phyloP scores from a whole-genome alignment of 805 yeast species.

The Wickerhamiella hasegawae region DNA sequence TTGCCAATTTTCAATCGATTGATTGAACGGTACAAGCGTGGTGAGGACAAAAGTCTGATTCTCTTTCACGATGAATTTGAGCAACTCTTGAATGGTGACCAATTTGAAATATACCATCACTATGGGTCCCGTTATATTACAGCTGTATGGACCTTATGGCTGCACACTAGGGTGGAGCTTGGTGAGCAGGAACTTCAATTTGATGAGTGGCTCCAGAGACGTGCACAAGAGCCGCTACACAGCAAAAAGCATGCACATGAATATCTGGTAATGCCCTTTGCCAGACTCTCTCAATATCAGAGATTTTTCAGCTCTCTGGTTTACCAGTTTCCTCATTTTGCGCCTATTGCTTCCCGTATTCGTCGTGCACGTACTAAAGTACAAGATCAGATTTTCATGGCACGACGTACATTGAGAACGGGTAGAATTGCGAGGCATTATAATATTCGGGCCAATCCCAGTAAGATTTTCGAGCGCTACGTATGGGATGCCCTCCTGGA shows the following conservation, averaged over 20 bases:
- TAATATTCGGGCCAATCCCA: background rate
- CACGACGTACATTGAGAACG: constrained; percentile 2
- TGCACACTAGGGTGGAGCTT: constrained; percentile 7
- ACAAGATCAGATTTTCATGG: background rate
- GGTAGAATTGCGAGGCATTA: constrained; percentile 1
- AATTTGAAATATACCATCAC: constrained; percentile 9
- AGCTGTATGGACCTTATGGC: constrained; percentile 7
- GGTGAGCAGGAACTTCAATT: constrained; percentile 7
- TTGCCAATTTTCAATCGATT: constrained; percentile 8
- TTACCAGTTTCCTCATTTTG: background rate
- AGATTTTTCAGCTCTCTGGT: constrained; percentile 6
- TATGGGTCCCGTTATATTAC: constrained; percentile 5
- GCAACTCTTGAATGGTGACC: constrained; percentile 1
- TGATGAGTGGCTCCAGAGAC: constrained; percentile 3
- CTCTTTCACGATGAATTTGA: constrained; percentile 3
- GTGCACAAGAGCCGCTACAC: constrained; percentile 7
- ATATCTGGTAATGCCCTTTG: constrained; percentile 13
- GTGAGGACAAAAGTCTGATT: constrained; percentile 5
- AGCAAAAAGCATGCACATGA: constrained; percentile 7
- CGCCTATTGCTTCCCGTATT: background rate
- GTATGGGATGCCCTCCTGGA: constrained; percentile 6
- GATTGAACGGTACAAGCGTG: constrained; percentile 3
- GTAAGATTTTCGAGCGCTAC: background rate
- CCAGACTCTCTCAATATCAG: constrained; percentile 8
- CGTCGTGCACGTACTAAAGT: background rate